Evolutionary conservation across 495 filamentous ascomycete genomes (phyloP).

Genomic region (Lophium mytilinum): DNA sequence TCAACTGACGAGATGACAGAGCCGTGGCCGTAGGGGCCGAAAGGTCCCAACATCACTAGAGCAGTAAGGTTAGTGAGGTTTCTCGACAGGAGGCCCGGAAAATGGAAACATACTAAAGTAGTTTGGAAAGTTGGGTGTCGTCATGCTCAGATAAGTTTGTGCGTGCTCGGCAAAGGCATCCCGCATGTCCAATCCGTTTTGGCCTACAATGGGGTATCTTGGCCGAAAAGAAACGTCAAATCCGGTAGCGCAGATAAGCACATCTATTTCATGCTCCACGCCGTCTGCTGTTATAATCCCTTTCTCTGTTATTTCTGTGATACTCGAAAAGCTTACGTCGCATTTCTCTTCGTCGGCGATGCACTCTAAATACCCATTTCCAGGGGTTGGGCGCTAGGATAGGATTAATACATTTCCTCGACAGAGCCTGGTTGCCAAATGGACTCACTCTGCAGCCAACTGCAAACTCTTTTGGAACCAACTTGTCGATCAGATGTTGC

Average conservation of each 20-base stretch:
- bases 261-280: not conserved
- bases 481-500: not conserved
- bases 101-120: not conserved
- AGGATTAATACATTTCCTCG: not conserved
- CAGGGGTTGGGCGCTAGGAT: not conserved
- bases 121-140: not conserved
- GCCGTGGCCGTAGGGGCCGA: not conserved
- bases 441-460: not conserved
- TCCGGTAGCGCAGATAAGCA: slow-evolving; percentile 1
- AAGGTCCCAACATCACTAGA: not conserved
- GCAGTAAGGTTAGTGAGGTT: no score
- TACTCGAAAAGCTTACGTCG: not conserved
- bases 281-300: not conserved
- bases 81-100: not conserved
- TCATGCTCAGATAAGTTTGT: not conserved
- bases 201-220: not conserved
- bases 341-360: not conserved
- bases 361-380: not conserved
- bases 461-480: not conserved
- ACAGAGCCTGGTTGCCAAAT: not conserved
- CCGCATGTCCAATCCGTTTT: not conserved
- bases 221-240: not conserved
- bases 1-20: not conserved
- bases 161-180: not conserved
- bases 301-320: not conserved